Base-by-base conservation (phyloP, 2,329 filamentous ascomycete species). In the Esteya vermicola region DNA sequence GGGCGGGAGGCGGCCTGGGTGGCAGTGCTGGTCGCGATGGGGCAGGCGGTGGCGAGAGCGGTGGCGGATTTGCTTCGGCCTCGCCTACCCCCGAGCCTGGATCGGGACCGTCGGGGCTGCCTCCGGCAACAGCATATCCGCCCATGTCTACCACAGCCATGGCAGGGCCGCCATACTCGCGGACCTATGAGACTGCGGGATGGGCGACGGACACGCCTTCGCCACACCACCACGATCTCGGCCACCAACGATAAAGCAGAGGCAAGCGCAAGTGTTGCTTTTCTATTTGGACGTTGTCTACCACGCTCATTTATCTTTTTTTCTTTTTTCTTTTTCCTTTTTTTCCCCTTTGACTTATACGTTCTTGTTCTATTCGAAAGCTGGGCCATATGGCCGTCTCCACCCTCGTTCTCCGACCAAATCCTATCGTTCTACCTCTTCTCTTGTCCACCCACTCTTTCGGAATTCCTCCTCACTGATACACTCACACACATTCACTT, bases 181-280 rank as follows among this genome's bases (percentile, higher is more conserved):
- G 49, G 57, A 20, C 1, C 2, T 44, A 46, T 38, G 42, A 43
- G 23, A 47, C 40, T 6, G 44, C 45, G 3, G 45, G 45, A 3
- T 47, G 45, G 45, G 42, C 42, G 1, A 38, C 45, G 0, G 42
- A 44, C 14, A 6, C 40, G 19, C 40, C 40, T 3, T 21, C 45
- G 14, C 30, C 36, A 3, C 28, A 23, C 12, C 38, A 71, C 7
- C 70, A 73, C 14, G 66, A 73, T 2, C 78, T 82, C 27, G 78
- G 85, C 13, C 82, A 85, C 39, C 84, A 78, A 45, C 85, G 93
- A 57, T 86, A 95, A 52, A 73, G 82, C 76, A 95, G 46, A 78
- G 82, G 34, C 7, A 16, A 16, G 14, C 9, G 23, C n/a, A 19
- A 4, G 19, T 9, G 4, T 9, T 28, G 10, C 13, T 12, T 26